Percentiles rank a stretch among this genome's conserved stretches.
Conservation (phyloP, 805 yeast species). For the Starmerella sp. region DNA sequence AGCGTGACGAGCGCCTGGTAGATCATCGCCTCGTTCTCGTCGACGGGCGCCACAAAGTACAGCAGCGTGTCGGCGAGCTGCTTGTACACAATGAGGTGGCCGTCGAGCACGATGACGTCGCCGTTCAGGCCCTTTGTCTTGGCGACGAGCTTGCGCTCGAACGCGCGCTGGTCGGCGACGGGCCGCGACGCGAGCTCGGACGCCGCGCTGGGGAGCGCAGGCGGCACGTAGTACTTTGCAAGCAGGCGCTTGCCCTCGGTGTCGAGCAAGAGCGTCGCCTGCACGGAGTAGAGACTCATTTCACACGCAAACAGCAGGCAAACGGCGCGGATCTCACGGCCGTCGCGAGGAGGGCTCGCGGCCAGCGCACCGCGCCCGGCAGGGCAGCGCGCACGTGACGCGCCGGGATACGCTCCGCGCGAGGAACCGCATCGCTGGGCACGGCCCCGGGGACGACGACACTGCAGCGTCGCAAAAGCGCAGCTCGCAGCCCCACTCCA, state of each 20-base stretch:
- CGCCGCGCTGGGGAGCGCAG: slow-evolving; percentile 41
- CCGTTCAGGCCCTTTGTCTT: slow-evolving; percentile 74
- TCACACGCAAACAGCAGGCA: not conserved
- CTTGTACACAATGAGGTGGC: slow-evolving; percentile 73
- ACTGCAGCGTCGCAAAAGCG: too few relatives aligned
- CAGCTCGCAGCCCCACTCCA: too few relatives aligned
- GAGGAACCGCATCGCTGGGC: too few relatives aligned
- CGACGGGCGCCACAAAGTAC: slow-evolving; percentile 58
- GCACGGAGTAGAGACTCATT: slow-evolving; percentile 60
- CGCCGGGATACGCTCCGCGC: too few relatives aligned
- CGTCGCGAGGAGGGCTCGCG: too few relatives aligned
- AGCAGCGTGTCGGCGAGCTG: slow-evolving; percentile 67
- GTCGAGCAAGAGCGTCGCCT: slow-evolving; percentile 73
- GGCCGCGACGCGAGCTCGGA: slow-evolving; percentile 32
- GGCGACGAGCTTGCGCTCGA: slow-evolving; percentile 58
- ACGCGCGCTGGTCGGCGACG: slow-evolving; percentile 55
- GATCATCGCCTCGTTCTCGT: slow-evolving; percentile 77
- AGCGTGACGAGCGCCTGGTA: slow-evolving; percentile 67
- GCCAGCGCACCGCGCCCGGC: too few relatives aligned
- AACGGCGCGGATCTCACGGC: not conserved
- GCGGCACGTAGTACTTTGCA: slow-evolving; percentile 62
- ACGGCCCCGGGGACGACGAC: too few relatives aligned
- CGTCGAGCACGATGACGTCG: slow-evolving; percentile 71
- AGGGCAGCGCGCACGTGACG: too few relatives aligned
- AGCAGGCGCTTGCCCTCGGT: slow-evolving; percentile 66